Base-by-base conservation (phyloP, 768 basidiomycete genomes). In the Phlegmacium glaucopus region DNA sequence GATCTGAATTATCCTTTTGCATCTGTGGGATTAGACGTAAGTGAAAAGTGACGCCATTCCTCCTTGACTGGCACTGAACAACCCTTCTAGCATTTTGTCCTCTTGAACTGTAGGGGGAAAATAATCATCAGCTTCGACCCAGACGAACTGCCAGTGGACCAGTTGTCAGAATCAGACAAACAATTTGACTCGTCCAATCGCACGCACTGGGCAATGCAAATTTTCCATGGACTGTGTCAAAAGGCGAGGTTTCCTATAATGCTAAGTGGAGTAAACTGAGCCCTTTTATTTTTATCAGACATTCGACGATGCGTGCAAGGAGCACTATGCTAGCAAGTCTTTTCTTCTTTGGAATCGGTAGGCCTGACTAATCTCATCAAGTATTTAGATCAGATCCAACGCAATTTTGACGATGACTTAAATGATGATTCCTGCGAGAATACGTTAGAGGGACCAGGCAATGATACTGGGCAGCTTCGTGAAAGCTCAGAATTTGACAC, bases 181-280 rank as follows among this genome's bases (percentile, higher is more conserved):
- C n/a, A n/a, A 32, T 8, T 8, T 13, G 13, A 32, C 8, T 13
- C 8, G 30, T 13, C 30, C 8, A 13, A 8, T 13, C 9, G 8
- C 37, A 6, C 25, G 13, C 34, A 37, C 12, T 10, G 18, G 10
- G 41, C 40, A 26, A 22, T 49, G 12, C 4, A 28, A 2, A 18
- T 49, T 25, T 49, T 49, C 41, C 42, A 43, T 25, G 30, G 27
- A 12, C 47, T 49, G 16, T 49, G 47, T n/a, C 22, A 43, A 42
- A 36, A 15, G 42, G 47, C 38, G 27, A 43, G 15, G 15, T 35
- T 17, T 16, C 38, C 25, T n/a, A n/a, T n/a, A n/a, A 11, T 30
- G 16, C 16, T 42, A 15, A 9, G 10, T 4, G 10, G 15, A 7
- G 6, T 12, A 9, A 9, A 4, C 7, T 10, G 30, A 10, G n/a